These are phyloP conservation scores for Aureobasidium sp. DNA, from an alignment of 2,329 filamentous ascomycete genomes.

Conservation along the genomic window DNA sequence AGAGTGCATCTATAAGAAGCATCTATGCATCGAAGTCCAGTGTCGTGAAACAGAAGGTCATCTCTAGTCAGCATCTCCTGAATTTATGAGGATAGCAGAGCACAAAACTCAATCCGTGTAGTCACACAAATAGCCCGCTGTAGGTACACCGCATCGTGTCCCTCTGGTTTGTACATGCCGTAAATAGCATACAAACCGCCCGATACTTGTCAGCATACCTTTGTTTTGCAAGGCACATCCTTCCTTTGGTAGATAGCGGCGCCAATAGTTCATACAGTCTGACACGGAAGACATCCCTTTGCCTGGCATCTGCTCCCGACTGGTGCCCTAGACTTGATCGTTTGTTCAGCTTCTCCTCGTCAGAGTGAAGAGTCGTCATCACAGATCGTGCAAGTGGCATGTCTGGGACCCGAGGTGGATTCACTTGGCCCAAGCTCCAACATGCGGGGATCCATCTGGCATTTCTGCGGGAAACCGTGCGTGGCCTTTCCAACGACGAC, in stretches of 20 bases:
- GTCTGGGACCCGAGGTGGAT: not conserved
- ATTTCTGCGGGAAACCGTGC: not conserved
- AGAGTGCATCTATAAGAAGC: not conserved
- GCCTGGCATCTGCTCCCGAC: not conserved
- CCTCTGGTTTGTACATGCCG: not conserved
- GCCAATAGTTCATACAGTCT: not conserved
- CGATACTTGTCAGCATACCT: slow-evolving; percentile 7
- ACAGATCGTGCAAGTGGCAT: not conserved
- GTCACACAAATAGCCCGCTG: not conserved
- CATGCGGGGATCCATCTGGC: not conserved
- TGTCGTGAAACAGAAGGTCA: not conserved
- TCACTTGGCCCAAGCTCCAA: not conserved
- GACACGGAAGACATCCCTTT: not conserved
- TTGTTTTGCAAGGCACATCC: slow-evolving; percentile 1
- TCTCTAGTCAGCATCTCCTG: not conserved
- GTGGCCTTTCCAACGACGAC: not conserved
- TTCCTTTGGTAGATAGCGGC: not conserved
- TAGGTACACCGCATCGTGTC: not conserved
- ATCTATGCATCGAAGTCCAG: not conserved
- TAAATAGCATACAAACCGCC: not conserved
- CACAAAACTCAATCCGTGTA: not conserved
- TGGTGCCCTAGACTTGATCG: not conserved
- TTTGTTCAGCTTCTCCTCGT: not conserved
- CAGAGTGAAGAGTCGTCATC: not conserved
- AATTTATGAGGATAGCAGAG: not conserved